Conservation (phyloP, 2,329 filamentous ascomycete species). For the Aspergillus chevalieri region DNA sequence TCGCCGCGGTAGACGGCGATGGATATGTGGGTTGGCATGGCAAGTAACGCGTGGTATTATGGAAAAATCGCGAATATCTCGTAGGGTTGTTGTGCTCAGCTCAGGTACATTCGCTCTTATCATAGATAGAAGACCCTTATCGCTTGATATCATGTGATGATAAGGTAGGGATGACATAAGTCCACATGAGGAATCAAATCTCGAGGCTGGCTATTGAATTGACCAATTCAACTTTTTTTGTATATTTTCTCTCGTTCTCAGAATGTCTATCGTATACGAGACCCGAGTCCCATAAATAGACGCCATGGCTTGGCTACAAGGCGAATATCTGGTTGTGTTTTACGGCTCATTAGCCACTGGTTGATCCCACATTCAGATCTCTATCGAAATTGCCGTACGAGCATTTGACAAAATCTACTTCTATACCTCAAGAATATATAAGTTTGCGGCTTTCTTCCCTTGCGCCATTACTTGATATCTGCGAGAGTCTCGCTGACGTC, state of each 20-base stretch:
- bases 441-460: background rate
- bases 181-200: no score
- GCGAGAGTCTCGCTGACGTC: background rate
- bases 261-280: no score
- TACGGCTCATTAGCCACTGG: slow-evolving; percentile 1
- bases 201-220: no score
- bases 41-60: no score
- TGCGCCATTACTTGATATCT: background rate
- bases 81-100: no score
- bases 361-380: slow-evolving; percentile 4
- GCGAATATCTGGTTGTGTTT: background rate
- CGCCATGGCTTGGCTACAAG: background rate
- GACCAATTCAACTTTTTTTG: no score
- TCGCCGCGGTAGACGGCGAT: slow-evolving; percentile 2
- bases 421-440: background rate
- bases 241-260: no score
- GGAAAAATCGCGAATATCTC: no score
- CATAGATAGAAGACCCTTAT: no score
- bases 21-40: slow-evolving; percentile 1
- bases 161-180: no score
- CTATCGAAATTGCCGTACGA: slow-evolving; percentile 1
- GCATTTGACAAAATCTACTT: background rate
- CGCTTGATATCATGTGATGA: no score
- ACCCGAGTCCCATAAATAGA: background rate
- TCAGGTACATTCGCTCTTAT: no score